Base-by-base conservation (phyloP, 306 rosid species). In the Begonia loranthoides region DNA sequence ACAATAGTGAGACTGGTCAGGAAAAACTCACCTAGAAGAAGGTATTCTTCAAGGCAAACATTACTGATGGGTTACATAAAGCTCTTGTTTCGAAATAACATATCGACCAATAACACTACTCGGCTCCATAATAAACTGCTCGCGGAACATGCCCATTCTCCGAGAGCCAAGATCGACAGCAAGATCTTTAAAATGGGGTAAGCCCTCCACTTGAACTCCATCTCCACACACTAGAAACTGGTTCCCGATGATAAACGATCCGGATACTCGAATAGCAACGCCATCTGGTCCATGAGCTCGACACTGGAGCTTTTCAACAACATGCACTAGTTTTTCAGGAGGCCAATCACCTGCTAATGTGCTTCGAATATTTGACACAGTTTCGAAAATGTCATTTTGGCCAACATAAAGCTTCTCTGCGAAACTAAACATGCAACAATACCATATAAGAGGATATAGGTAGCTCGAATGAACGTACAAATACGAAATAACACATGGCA, bases 161-260 rank as follows among this genome's bases (percentile, higher is more conserved):
- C 36, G 9, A 5, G 36, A 28, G 36, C 36, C 36, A 8, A 28
- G 36, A 28, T 19, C 22, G 80, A 90, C 69, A 9, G 73, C 71
- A 60, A 90, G 97, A 62, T 90, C 95, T 64, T 90, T 90, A 49
- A 90, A 73, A 61, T 71, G 82, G 51, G 94, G 83, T 71, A 85
- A 59, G 21, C 95, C 97, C 66, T 90, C 97, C 36, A 80, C 94
- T 66, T 90, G 97, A 63, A 82, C 66, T 13, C 97, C 97, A 28
- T 90, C 97, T 68, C 97, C 97, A 67, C 94, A 90, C 64, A 90
- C 82, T 49, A 90, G 94, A 69, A 89, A 89, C 58, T 85, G 97
- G 50, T 89, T 89, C 41, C 97, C 95, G 45, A 80, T 28, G 41
- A 90, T 78, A 43, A 90, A 85, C 21, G 94, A 85, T 58, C 97